Conservation (phyloP, 257 asterid species). For the Fraxinus pennsylvanica region DNA sequence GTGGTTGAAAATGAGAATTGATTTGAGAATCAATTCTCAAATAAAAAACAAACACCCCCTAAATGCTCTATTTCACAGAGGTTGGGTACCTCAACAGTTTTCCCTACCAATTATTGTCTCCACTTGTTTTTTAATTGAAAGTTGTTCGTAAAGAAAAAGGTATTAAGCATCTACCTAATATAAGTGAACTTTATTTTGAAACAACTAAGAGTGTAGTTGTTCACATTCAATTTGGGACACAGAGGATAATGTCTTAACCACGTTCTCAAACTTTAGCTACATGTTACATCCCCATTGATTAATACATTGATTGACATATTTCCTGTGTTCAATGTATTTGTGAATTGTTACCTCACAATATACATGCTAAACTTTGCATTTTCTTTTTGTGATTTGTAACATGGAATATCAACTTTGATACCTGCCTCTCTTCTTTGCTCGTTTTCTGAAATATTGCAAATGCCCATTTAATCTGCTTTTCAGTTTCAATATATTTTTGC, state of each 20-base stretch:
- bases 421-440: background rate
- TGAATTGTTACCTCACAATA: background rate
- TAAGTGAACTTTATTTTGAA: background rate
- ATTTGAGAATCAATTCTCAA: no score
- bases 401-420: background rate
- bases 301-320: background rate
- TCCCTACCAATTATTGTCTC: background rate
- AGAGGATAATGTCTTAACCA: background rate
- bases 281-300: background rate
- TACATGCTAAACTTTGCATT: background rate
- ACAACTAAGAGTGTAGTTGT: background rate
- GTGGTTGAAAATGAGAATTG: no score
- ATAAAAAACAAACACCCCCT: no score
- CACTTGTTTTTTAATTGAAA: background rate
- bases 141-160: background rate
- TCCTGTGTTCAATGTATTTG: background rate
- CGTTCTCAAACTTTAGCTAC: background rate
- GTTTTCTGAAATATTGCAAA: background rate
- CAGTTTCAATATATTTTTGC: background rate
- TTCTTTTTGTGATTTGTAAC: background rate
- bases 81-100: background rate
- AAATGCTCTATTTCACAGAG: background rate
- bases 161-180: background rate
- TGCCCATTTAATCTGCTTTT: background rate
- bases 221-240: background rate